Percentiles rank a stretch among this genome's conserved stretches.
These are phyloP conservation scores for Sporothrix pallida DNA, from an alignment of 2,329 filamentous ascomycete genomes.

Conservation along the genomic window DNA sequence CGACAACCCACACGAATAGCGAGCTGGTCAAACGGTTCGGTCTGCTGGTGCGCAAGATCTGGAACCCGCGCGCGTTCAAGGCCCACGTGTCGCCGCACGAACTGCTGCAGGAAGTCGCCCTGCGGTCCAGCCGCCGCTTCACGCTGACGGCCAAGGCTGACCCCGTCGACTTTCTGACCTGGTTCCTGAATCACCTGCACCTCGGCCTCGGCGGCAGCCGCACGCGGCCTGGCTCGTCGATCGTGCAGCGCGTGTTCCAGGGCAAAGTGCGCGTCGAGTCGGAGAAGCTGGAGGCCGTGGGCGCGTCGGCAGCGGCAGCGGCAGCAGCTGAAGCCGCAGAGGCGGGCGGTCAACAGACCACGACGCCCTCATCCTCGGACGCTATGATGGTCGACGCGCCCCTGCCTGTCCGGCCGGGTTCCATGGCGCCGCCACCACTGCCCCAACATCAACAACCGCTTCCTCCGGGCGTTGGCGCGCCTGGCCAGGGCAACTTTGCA, in stretches of 20 bases:
- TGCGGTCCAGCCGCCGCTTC: slow-evolving; percentile 90
- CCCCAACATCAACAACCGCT: slow-evolving; percentile 30
- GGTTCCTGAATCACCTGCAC: slow-evolving; percentile 97
- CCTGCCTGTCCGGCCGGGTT: slow-evolving; percentile 9
- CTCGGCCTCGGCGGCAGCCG: slow-evolving; percentile 88
- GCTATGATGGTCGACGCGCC: slow-evolving; percentile 36
- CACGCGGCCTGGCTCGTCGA: slow-evolving; percentile 80
- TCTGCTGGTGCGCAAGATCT: slow-evolving; percentile 92
- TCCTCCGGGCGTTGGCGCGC: slow-evolving; percentile 18
- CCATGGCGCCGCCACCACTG: slow-evolving; percentile 29
- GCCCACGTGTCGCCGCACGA: slow-evolving; percentile 97
- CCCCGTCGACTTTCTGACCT: slow-evolving; percentile 93
- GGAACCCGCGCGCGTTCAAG: slow-evolving; percentile 97
- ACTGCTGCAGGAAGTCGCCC: slow-evolving; percentile 89
- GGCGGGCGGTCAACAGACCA: not conserved
- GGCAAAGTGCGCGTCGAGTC: slow-evolving; percentile 90
- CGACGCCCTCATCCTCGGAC: slow-evolving; percentile 21
- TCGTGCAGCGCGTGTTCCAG: slow-evolving; percentile 92
- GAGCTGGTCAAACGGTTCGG: slow-evolving; percentile 89
- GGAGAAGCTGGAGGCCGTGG: slow-evolving; percentile 56
- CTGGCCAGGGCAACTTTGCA: slow-evolving; percentile 15
- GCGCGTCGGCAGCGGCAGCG: slow-evolving; percentile 34
- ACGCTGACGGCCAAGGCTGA: slow-evolving; percentile 90
- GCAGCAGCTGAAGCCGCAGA: slow-evolving; percentile 27
- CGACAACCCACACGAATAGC: slow-evolving; percentile 55